Base-by-base conservation (phyloP, 139 green algal species). In the Chlorella sorokiniana region DNA sequence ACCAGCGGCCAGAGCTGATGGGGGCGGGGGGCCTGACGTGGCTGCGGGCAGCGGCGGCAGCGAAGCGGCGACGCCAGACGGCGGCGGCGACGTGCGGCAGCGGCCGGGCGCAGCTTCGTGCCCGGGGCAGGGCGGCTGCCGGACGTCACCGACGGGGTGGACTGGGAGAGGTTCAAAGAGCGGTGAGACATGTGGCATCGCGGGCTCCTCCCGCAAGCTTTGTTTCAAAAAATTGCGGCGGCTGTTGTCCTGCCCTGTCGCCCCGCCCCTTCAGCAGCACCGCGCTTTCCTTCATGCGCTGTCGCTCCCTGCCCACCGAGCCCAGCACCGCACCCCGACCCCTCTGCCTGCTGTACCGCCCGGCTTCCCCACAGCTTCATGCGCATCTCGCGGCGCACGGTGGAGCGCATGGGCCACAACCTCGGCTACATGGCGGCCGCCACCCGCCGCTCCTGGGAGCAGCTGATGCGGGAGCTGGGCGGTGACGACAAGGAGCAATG, bases 391-490 rank as follows among this genome's bases (percentile, higher is more conserved):
- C 33, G 35, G 71, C 45, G 52, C 7, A 88, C 83, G 64, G 61
- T 88, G 16, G 78, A 82, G 31, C 82, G 82, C 31, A 88, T 88
- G 84, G 64, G 62, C 10, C 42, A 52, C 16, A 88, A 88, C 73
- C 25, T 38, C 23, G 10, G 31, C 33, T 88, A 76, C 73, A 88
- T 88, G 84, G 70, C 20, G 16, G 25, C 51, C 23, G 74, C 70
- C 35, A 61, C 74, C 22, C 68, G 52, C 16, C 78, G 71, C 40
- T 74, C 70, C 25, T 85, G 78, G 78, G 44, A 88, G 48, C 78
- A 88, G 44, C n/a, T 88, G 31, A 16, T 31, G 42, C 52, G 59
- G 1, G 82, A 86, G 69, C 31, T 83, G 0, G 70, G 61, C 25
- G 76, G 74, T 27, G 31, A 64, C 23, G 63, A 69, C 78, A 77